Conservation (phyloP, 73 alveolate genomes). For the Stentor coeruleus region DNA sequence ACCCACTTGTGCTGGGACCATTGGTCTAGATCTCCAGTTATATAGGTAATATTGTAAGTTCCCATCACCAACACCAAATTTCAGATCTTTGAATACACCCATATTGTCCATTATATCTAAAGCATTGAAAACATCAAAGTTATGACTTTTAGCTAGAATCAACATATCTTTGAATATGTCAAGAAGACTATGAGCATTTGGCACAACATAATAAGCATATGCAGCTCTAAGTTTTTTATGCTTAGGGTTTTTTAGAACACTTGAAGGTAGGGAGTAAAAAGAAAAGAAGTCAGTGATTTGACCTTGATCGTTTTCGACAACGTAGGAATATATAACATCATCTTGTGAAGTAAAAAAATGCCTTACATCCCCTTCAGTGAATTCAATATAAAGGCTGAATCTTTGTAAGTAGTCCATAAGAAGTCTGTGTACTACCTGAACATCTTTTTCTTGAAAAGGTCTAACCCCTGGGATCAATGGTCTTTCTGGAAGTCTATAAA, state of each 20-base stretch:
- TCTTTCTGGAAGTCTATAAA: constrained; percentile 76
- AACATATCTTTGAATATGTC: constrained; percentile 67
- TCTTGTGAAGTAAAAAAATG: constrained; percentile 82
- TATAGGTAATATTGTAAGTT: constrained; percentile 83
- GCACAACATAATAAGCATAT: constrained; percentile 60
- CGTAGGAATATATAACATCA: constrained; percentile 84
- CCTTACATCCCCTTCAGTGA: constrained; percentile 69
- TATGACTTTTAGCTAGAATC: constrained; percentile 74
- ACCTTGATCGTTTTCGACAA: constrained; percentile 73
- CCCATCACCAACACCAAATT: constrained; percentile 86
- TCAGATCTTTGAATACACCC: constrained; percentile 56
- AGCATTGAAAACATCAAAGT: constrained; percentile 91
- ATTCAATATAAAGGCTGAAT: constrained; percentile 57
- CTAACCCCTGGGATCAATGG: constrained; percentile 75
- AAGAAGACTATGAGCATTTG: constrained; percentile 50
- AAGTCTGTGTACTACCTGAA: constrained; percentile 57
- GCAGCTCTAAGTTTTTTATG: constrained; percentile 71
- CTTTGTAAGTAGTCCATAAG: constrained; percentile 60
- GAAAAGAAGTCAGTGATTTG: constrained; percentile 84
- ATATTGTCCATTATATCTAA: constrained; percentile 84
- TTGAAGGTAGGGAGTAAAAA: constrained; percentile 75
- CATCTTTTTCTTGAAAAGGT: constrained; percentile 87
- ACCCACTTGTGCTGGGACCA: constrained; percentile 40
- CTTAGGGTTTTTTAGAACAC: constrained; percentile 67
- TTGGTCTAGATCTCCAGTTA: constrained; percentile 60